Conservation (phyloP, 2,329 filamentous ascomycete species). For the Penicillium sp. region DNA sequence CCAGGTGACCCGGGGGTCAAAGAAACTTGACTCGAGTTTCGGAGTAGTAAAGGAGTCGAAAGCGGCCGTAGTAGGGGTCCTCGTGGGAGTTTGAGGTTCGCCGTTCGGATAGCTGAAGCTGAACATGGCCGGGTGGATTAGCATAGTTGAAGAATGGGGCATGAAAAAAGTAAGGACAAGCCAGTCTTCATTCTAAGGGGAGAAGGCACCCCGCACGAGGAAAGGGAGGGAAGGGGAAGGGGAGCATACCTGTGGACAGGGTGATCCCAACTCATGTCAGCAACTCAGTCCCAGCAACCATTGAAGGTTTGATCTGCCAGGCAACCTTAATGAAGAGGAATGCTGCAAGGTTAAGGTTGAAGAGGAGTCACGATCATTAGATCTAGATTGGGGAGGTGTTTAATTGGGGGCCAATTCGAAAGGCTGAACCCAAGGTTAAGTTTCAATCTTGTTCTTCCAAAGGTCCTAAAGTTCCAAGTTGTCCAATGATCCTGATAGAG, state of each 20-base stretch:
- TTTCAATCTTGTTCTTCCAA: neutral
- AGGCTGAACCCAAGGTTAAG: neutral
- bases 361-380: conserved; percentile 1
- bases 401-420: neutral
- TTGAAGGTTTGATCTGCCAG: conserved; percentile 36
- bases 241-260: conserved; percentile 46
- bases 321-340: conserved; percentile 34
- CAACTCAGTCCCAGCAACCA: conserved; percentile 41
- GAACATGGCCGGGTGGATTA: conserved; percentile 35
- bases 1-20: conserved; percentile 48
- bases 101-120: conserved; percentile 50
- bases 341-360: conserved; percentile 15
- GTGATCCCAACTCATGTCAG: conserved; percentile 50
- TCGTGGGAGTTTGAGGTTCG: conserved; percentile 49
- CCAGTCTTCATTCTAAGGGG: neutral
- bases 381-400: neutral
- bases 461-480: too few relatives aligned
- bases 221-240: conserved; percentile 8
- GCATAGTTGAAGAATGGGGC: conserved; percentile 22
- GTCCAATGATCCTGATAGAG: too few relatives aligned
- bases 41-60: conserved; percentile 47
- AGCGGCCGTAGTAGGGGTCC: conserved; percentile 41
- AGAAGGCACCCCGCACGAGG: conserved; percentile 16
- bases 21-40: conserved; percentile 49
- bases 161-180: neutral